These are phyloP conservation scores for Colletotrichum gigasporum DNA, from an alignment of 2,329 filamentous ascomycete species.

Conservation along the genomic window DNA sequence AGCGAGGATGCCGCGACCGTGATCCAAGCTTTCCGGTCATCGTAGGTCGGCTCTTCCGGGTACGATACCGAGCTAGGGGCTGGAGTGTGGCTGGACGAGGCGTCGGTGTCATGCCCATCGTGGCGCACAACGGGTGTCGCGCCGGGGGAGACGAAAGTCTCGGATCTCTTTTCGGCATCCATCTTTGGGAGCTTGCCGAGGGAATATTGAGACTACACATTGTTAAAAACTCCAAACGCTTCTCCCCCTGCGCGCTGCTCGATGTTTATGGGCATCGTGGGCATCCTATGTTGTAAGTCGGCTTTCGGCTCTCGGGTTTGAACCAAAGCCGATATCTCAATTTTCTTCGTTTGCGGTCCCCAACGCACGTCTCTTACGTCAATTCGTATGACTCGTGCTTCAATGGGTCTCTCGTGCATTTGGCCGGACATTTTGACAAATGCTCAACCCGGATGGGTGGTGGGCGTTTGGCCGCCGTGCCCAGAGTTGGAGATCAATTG, in stretches of 20 bases:
- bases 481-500: neutral
- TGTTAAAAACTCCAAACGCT: neutral
- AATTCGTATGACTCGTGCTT: neutral
- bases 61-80: neutral
- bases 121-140: neutral
- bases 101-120: slow-evolving; percentile 2
- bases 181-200: neutral
- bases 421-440: neutral
- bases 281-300: slow-evolving; percentile 21
- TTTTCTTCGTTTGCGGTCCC: neutral
- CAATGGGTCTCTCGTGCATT: neutral
- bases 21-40: slow-evolving; percentile 34
- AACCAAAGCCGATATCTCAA: neutral
- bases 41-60: neutral
- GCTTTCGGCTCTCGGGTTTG: slow-evolving; percentile 20
- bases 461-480: neutral
- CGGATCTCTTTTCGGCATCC: slow-evolving; percentile 13
- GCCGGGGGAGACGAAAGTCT: neutral
- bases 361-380: neutral
- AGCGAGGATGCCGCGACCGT: slow-evolving; percentile 37
- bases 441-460: too few relatives aligned
- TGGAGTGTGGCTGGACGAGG: neutral
- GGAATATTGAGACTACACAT: neutral
- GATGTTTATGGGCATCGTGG: neutral
- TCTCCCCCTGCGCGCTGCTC: neutral